These are phyloP conservation scores for Lepidium aucheri DNA, from an alignment of 345 rosid species.

Conservation along the genomic window DNA sequence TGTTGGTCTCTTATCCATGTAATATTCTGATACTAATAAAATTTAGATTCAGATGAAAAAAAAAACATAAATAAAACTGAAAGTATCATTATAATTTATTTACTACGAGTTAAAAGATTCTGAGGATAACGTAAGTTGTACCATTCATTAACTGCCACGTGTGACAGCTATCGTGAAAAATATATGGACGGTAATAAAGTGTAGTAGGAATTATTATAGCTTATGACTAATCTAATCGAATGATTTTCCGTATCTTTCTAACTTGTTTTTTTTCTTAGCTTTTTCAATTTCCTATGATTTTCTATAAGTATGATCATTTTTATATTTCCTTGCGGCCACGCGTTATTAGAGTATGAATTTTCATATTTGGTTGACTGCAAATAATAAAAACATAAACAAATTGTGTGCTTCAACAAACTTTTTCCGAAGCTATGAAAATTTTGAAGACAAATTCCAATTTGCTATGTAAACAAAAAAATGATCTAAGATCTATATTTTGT, in stretches of 20 bases:
- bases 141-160: conserved; percentile 14
- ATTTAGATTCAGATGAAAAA: no score
- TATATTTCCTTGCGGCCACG: not conserved
- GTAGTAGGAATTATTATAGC: not conserved
- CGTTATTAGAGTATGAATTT: not conserved
- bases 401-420: not conserved
- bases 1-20: no score
- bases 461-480: not conserved
- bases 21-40: no score
- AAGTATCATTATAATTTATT: not conserved
- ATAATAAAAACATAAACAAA: not conserved
- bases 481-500: not conserved
- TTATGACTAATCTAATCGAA: not conserved
- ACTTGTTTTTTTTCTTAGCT: not conserved
- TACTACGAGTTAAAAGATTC: not conserved
- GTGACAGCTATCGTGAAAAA: not conserved
- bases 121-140: conserved; percentile 8
- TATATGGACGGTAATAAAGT: conserved; percentile 18
- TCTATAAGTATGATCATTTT: not conserved
- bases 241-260: not conserved
- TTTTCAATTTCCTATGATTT: not conserved
- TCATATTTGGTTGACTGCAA: not conserved
- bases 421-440: not conserved
- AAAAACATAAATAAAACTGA: no score
- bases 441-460: not conserved